Evolutionary conservation across 176 grass and related monocot genomes (phyloP).

Genomic region (Thalia dealbata): DNA sequence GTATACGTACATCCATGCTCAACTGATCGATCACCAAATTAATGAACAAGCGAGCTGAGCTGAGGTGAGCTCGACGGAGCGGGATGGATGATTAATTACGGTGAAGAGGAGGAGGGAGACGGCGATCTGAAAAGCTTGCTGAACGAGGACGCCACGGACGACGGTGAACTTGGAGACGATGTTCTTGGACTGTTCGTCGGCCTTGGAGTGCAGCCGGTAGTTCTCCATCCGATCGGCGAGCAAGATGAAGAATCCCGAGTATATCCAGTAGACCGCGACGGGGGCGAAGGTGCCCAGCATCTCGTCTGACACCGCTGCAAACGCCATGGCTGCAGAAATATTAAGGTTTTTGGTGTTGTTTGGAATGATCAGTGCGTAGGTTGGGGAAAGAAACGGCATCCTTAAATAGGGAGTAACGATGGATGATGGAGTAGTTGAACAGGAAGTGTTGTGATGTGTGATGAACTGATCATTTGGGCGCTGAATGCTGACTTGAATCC

Average conservation of each 20-base stretch:
- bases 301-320: background rate
- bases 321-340: background rate
- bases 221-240: background rate
- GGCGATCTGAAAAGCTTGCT: slow-evolving; percentile 10
- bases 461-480: no score
- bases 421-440: no score
- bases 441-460: no score
- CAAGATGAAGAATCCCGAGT: background rate
- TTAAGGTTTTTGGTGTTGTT: no score
- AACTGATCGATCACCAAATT: background rate
- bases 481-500: no score
- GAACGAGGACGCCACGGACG: background rate
- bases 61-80: no score
- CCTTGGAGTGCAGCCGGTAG: background rate
- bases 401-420: no score
- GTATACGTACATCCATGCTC: no score
- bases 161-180: slow-evolving; percentile 2
- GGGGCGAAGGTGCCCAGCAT: background rate
- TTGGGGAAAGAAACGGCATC: no score
- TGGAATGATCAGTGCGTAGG: no score
- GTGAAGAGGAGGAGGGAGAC: slow-evolving; percentile 3
- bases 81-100: background rate
- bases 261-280: background rate
- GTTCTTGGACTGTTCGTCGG: background rate
- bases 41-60: no score